These are phyloP conservation scores for Porphyrellus cyaneotinctus DNA, from an alignment of 768 basidiomycete genomes.

Conservation along the genomic window DNA sequence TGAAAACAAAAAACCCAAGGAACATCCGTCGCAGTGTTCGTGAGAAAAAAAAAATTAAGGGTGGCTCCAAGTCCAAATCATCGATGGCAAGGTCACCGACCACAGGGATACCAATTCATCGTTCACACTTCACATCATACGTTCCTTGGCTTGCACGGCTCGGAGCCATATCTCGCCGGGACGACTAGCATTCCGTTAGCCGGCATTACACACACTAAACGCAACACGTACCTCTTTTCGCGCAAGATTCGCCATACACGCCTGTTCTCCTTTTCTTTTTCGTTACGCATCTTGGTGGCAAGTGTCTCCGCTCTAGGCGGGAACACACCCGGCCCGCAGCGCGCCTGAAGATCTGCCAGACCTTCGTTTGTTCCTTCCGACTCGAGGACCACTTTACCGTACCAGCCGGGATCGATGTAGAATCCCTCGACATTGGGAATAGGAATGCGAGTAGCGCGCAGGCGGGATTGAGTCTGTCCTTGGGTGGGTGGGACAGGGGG, in stretches of 20 bases:
- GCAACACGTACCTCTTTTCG: conserved; percentile 61
- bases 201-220: neutral
- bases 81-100: neutral
- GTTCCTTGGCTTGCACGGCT: conserved; percentile 63
- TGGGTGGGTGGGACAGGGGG: conserved; percentile 38
- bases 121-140: conserved; percentile 39
- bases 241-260: conserved; percentile 69
- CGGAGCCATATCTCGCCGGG: conserved; percentile 33
- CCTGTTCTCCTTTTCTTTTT: conserved; percentile 42
- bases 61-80: conserved; percentile 5
- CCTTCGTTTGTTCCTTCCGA: conserved; percentile 87
- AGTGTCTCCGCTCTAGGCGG: conserved; percentile 50
- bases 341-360: conserved; percentile 68
- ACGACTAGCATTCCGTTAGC: conserved; percentile 13
- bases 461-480: conserved; percentile 26
- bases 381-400: conserved; percentile 78
- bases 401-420: conserved; percentile 76
- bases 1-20: neutral
- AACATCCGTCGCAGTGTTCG: conserved; percentile 7
- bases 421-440: conserved; percentile 54
- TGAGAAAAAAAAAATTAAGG: conserved; percentile 3
- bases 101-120: neutral
- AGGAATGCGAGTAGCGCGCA: conserved; percentile 34
- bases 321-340: conserved; percentile 66
- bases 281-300: conserved; percentile 32